Evolutionary conservation across 1,284 basidiomycete genomes (phyloP).

Genomic region (Xerocomus minutiporus): DNA sequence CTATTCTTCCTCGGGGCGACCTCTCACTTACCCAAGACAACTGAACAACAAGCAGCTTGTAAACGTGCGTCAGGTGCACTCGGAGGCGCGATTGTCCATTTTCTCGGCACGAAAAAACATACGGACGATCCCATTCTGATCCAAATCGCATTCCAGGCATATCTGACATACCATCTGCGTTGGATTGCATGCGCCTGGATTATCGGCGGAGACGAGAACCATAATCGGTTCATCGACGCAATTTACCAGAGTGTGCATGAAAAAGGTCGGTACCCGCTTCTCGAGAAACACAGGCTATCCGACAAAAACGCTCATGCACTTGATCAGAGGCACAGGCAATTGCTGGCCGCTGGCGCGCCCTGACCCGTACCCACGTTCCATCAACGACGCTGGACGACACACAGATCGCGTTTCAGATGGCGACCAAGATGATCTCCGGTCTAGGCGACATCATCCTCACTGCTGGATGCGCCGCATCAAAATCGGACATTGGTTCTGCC

Average conservation of each 20-base stretch:
- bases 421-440: conserved; percentile 22
- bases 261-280: conserved; percentile 15
- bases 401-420: conserved; percentile 22
- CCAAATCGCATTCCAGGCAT: conserved; percentile 34
- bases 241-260: conserved; percentile 27
- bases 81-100: conserved; percentile 25
- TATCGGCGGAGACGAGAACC: conserved; percentile 26
- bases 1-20: conserved; percentile 18
- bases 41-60: conserved; percentile 25
- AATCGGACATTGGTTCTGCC: conserved; percentile 16
- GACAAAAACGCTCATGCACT: conserved; percentile 1
- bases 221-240: conserved; percentile 24
- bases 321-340: conserved; percentile 31
- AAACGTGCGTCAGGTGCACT: conserved; percentile 21
- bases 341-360: conserved; percentile 30
- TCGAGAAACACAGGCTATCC: not conserved
- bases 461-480: conserved; percentile 23
- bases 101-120: conserved; percentile 29
- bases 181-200: conserved; percentile 31
- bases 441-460: conserved; percentile 30
- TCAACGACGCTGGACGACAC: conserved; percentile 20
- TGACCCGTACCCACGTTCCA: conserved; percentile 29
- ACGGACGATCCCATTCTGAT: conserved; percentile 32
- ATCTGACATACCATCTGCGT: conserved; percentile 24
- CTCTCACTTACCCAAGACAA: conserved; percentile 8